Conservation (phyloP, 192 early-diverging fungal genomes). For the Mortierella hygrophila region DNA sequence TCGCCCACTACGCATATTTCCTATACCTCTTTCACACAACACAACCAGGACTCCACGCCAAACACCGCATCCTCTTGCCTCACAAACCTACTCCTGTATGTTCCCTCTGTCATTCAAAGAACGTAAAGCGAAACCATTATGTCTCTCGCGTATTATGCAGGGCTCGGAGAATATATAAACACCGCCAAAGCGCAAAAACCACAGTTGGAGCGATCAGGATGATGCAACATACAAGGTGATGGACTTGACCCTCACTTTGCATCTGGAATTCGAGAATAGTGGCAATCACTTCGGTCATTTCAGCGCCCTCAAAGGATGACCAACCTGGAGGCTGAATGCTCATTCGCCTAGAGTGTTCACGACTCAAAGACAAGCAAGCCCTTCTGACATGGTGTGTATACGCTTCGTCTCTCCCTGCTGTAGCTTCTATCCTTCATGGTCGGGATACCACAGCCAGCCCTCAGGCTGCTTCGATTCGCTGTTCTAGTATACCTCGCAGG, state of each 20-base stretch:
- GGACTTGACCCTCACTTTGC: not conserved
- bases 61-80: not conserved
- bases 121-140: not conserved
- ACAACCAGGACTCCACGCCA: not conserved
- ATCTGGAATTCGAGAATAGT: not conserved
- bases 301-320: not conserved
- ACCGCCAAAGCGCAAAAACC: not conserved
- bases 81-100: not conserved
- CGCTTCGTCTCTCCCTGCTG: not conserved
- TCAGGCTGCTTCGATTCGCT: constrained; percentile 29
- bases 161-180: not conserved
- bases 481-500: constrained; percentile 38
- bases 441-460: constrained; percentile 20
- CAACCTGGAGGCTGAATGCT: not conserved
- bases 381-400: not conserved
- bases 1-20: not conserved
- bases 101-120: not conserved
- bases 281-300: not conserved
- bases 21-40: not conserved
- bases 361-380: not conserved
- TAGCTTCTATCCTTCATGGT: not conserved
- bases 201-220: not conserved
- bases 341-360: not conserved
- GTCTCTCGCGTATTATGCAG: not conserved
- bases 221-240: not conserved